These are phyloP conservation scores for Diaporthe nobilis DNA, from an alignment of 2,329 filamentous ascomycete species.

Conservation along the genomic window DNA sequence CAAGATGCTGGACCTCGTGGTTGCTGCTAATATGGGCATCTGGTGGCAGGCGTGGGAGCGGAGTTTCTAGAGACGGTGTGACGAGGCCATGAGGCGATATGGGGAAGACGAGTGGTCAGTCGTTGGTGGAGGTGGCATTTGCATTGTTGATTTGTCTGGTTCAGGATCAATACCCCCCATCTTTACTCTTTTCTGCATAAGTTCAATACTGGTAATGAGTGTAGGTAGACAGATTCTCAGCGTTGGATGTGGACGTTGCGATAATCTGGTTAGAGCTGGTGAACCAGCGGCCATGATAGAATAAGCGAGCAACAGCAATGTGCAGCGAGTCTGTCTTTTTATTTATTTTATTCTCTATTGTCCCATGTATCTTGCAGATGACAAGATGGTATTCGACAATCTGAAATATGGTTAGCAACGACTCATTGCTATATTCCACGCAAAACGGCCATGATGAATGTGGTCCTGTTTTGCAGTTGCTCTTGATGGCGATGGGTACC, in stretches of 20 bases:
- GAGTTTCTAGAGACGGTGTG: slow-evolving; percentile 50
- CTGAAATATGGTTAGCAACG: neutral
- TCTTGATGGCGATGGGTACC: neutral
- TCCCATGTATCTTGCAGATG: too few species aligned
- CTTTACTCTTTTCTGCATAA: neutral
- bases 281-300: neutral
- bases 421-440: neutral
- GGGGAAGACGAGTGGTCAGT: too few species aligned
- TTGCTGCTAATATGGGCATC: slow-evolving; percentile 90
- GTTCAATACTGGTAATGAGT: neutral
- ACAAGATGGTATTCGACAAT: neutral
- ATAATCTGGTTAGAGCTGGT: neutral
- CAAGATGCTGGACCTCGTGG: slow-evolving; percentile 94
- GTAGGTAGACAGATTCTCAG: neutral
- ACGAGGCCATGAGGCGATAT: too few species aligned
- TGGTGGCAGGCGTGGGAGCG: slow-evolving; percentile 93
- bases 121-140: neutral
- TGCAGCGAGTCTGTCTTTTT: neutral
- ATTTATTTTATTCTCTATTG: neutral
- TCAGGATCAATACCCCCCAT: slow-evolving; percentile 30
- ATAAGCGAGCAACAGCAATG: slow-evolving; percentile 12
- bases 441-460: neutral
- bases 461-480: neutral
- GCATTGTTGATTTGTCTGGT: slow-evolving; percentile 4
- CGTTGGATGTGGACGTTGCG: neutral